Base-by-base conservation (phyloP, 1,284 basidiomycete genomes). In the Marasmius fiardii region DNA sequence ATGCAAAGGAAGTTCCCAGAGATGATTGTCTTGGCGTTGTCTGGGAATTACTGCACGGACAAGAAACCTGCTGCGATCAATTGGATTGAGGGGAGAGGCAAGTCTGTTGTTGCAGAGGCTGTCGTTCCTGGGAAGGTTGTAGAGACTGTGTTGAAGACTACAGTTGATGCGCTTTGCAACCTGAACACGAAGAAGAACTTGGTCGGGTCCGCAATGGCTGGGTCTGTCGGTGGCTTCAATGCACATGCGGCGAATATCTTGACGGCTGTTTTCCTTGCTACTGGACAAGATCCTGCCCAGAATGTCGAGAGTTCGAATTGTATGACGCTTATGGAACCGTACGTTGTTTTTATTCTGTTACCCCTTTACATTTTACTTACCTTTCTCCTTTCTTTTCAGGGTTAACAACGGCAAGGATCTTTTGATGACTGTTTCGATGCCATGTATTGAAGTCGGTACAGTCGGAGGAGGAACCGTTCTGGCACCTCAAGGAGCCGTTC, bases 51-150 rank as follows among this genome's bases (percentile, higher is more conserved):
- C 73, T 99, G 97, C 78, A 99, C 94, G 56, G 97, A 99, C 77
- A 99, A 99, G 88, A 99, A 99, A 79, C 93, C 97, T 0, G 94
- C 96, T 7, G 97, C 97, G 44, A 98, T 99, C 76, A 99, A 99
- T 77, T 99, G 97, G 97, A 98, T 99, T 64, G 96, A 98, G 74
- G 97, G 97, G 1, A 82, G 96, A 56, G 97, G 97, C 26, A 99
- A 99, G 88, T 92, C 89, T 56, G 92, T 99, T 21, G 95, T 98
- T 47, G 95, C 95, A 0, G 97, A 99, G 76, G 95, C 95, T 3
- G 81, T 98, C 48, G 78, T 99, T 23, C 92, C 95, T 0, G 96
- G 95, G 0, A 83, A 85, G 61, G 77, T 95, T 21, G 95, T 99
- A 58, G 88, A 88, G 78, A 82, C 76, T 35, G 94, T 99, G 63